phyloP scores from a whole-genome alignment of 176 grass and related monocot species.

The Urochloa ruziziensis region DNA sequence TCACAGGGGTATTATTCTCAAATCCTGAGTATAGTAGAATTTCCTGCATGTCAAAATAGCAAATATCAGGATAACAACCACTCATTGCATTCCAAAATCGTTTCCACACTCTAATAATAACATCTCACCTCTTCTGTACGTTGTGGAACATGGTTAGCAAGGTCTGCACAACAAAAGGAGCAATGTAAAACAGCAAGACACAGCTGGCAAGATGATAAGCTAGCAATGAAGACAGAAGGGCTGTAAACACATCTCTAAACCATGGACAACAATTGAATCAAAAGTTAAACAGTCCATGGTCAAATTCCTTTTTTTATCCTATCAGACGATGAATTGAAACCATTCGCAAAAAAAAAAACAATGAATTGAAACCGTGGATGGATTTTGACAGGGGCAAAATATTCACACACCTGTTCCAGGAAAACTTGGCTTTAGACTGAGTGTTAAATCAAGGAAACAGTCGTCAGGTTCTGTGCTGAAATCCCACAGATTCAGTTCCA shows the following conservation, averaged over 20 bases:
- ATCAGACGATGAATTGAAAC: too few relatives aligned
- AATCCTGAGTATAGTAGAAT: constrained; percentile 36
- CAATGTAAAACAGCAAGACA: background rate
- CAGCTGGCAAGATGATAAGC: background rate
- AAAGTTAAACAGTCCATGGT: background rate
- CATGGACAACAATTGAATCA: background rate
- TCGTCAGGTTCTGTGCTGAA: constrained; percentile 71
- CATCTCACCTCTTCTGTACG: constrained; percentile 50
- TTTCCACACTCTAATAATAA: background rate
- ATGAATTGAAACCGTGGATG: background rate
- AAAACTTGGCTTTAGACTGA: constrained; percentile 75
- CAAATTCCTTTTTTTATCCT: background rate
- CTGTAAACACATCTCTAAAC: background rate
- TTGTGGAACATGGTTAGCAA: constrained; percentile 38
- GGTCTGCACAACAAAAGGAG: constrained; percentile 36
- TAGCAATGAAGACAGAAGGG: background rate
- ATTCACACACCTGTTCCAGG: constrained; percentile 52
- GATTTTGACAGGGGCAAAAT: background rate
- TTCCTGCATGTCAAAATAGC: constrained; percentile 48
- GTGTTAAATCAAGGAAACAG: constrained; percentile 78
- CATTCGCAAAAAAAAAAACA: background rate
- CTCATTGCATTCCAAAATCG: background rate
- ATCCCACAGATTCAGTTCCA: constrained; percentile 86
- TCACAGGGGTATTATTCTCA: constrained; percentile 47
- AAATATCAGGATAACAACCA: constrained; percentile 14